phyloP scores from a whole-genome alignment of 164 flowering plant species.

The Umbellularia californica region DNA sequence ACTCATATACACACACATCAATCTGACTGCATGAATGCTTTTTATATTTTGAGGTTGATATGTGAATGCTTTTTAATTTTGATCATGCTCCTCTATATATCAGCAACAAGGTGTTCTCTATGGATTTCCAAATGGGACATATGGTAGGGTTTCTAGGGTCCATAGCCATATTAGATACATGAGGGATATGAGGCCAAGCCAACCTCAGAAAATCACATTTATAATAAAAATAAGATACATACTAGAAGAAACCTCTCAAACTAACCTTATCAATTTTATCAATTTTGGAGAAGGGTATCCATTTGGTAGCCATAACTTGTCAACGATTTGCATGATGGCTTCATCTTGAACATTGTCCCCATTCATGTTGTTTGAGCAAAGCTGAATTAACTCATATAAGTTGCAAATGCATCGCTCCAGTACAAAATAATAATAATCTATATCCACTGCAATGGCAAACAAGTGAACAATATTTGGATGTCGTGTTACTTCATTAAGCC shows the following conservation, averaged over 20 bases:
- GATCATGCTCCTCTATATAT: too few relatives aligned
- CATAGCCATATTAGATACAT: too few relatives aligned
- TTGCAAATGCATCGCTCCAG: slow-evolving; percentile 82
- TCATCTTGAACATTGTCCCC: slow-evolving; percentile 23
- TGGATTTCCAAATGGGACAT: too few relatives aligned
- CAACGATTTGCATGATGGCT: slow-evolving; percentile 13
- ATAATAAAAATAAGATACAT: not conserved
- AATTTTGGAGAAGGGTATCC: slow-evolving; percentile 54
- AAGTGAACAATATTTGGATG: slow-evolving; percentile 92
- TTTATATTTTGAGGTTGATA: too few relatives aligned
- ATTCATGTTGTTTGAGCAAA: slow-evolving; percentile 15
- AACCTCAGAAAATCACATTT: too few relatives aligned
- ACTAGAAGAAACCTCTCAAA: not conserved
- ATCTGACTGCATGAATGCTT: too few relatives aligned
- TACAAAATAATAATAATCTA: slow-evolving; percentile 77
- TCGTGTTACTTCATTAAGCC: slow-evolving; percentile 73
- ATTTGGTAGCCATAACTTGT: slow-evolving; percentile 53
- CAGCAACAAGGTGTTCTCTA: too few relatives aligned
- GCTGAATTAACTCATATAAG: slow-evolving; percentile 54
- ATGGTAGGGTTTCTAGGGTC: too few relatives aligned
- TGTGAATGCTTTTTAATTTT: too few relatives aligned
- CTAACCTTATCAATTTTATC: slow-evolving; percentile 68
- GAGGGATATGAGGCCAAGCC: too few relatives aligned
- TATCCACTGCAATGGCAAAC: slow-evolving; percentile 80
- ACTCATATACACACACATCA: too few relatives aligned